These are phyloP conservation scores for Herpetospermum pedunculosum DNA, from an alignment of 306 rosid species.

Conservation along the genomic window DNA sequence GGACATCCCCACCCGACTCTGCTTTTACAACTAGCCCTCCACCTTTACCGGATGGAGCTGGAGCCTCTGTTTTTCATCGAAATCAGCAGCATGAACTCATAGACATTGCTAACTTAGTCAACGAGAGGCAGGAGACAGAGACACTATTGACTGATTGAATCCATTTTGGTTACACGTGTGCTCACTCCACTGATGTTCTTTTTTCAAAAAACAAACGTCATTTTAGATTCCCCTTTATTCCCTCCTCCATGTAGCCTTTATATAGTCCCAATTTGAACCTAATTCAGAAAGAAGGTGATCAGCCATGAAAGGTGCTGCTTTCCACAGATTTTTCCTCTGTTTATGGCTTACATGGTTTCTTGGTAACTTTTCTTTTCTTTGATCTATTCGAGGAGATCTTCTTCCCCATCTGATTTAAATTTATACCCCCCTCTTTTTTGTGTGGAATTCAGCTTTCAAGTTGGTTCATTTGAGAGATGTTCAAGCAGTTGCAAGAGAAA, in stretches of 20 bases:
- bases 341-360: neutral
- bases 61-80: neutral
- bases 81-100: neutral
- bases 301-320: slow-evolving; percentile 1
- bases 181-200: neutral
- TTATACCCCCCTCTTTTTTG: neutral
- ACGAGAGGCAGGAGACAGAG: neutral
- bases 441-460: neutral
- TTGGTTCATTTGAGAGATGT: neutral
- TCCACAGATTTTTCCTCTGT: neutral
- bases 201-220: neutral
- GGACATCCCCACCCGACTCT: neutral
- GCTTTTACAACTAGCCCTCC: neutral
- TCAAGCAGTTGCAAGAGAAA: slow-evolving; percentile 15
- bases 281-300: neutral
- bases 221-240: neutral
- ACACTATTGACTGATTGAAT: neutral
- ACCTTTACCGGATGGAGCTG: neutral
- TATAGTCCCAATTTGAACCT: neutral
- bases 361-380: neutral
- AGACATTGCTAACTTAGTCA: neutral
- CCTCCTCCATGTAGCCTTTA: neutral
- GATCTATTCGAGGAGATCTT: neutral
- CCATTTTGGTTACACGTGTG: neutral
- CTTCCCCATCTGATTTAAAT: neutral